Percentiles rank a stretch among this genome's conserved stretches.
Evolutionary conservation across 2,329 filamentous ascomycete species (phyloP).

Genomic region (Colletotrichum musae): DNA sequence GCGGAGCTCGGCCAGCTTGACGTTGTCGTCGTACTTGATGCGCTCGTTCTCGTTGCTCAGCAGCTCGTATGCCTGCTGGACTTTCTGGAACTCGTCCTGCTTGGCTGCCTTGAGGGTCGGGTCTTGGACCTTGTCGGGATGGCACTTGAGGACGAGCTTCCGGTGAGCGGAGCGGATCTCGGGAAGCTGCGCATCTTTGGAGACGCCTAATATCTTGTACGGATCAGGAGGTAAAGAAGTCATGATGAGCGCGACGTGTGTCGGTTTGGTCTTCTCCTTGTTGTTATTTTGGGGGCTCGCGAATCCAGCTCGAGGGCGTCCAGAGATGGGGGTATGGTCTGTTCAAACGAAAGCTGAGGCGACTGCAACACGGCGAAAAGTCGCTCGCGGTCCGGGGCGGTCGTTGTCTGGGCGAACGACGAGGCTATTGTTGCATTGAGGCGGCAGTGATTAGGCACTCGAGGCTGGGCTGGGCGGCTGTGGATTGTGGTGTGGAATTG

Average conservation of each 20-base stretch:
- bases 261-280: slow-evolving; percentile 4
- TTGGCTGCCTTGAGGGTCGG: slow-evolving; percentile 82
- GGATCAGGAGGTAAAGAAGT: slow-evolving; percentile 77
- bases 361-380: slow-evolving; percentile 23
- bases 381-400: slow-evolving; percentile 30
- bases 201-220: slow-evolving; percentile 82
- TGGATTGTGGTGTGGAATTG: slow-evolving; percentile 15
- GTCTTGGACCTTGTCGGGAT: slow-evolving; percentile 92
- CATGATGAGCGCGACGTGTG: slow-evolving; percentile 53
- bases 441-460: slow-evolving; percentile 35
- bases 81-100: slow-evolving; percentile 89
- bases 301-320: slow-evolving; percentile 39
- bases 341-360: slow-evolving; percentile 10
- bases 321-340: slow-evolving; percentile 3
- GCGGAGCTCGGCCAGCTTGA: slow-evolving; percentile 76
- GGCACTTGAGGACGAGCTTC: slow-evolving; percentile 89
- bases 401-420: slow-evolving; percentile 29
- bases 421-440: slow-evolving; percentile 42
- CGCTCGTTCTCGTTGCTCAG: slow-evolving; percentile 83
- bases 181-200: slow-evolving; percentile 77
- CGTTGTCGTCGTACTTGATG: slow-evolving; percentile 82
- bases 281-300: slow-evolving; percentile 26
- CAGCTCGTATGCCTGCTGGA: slow-evolving; percentile 94
- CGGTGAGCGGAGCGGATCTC: slow-evolving; percentile 86
- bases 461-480: slow-evolving; percentile 14